These are phyloP conservation scores for Cryphonectria nitschkei DNA, from an alignment of 2,329 filamentous ascomycete species.

Conservation along the genomic window DNA sequence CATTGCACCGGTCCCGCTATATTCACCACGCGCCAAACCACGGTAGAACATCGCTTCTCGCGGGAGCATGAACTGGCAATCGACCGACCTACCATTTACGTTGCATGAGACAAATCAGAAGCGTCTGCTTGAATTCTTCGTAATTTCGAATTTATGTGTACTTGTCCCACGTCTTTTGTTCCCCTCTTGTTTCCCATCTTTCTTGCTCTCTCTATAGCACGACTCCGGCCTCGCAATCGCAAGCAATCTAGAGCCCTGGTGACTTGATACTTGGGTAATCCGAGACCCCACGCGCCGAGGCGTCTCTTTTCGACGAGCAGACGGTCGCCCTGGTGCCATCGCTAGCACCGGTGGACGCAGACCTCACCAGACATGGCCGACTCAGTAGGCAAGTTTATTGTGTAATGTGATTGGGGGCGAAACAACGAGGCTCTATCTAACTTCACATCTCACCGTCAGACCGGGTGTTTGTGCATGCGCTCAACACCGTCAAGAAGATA, in stretches of 20 bases:
- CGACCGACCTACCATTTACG: conserved; percentile 1
- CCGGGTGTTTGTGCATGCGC: conserved; percentile 96
- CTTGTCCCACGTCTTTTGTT: background rate
- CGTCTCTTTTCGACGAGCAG: conserved; percentile 10
- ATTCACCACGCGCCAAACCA: conserved; percentile 23
- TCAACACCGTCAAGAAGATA: conserved; percentile 98
- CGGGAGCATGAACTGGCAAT: conserved; percentile 12
- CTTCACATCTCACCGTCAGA: conserved; percentile 57
- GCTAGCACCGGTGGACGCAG: conserved; percentile 13
- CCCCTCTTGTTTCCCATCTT: background rate
- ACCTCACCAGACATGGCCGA: conserved; percentile 48
- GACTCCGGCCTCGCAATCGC: background rate
- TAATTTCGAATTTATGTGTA: background rate
- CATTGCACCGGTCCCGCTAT: conserved; percentile 14
- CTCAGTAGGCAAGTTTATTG: conserved; percentile 51
- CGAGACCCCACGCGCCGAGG: conserved; percentile 10
- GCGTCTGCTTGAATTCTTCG: background rate
- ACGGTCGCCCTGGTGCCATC: conserved; percentile 22
- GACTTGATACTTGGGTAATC: conserved; percentile 18
- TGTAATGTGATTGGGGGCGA: background rate
- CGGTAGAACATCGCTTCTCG: conserved; percentile 19
- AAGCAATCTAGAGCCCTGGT: background rate
- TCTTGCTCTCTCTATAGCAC: background rate
- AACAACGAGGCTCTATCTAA: conserved; percentile 16
- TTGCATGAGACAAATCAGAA: background rate